phyloP scores from a whole-genome alignment of 345 rosid species.

The Orychophragmus violaceus region DNA sequence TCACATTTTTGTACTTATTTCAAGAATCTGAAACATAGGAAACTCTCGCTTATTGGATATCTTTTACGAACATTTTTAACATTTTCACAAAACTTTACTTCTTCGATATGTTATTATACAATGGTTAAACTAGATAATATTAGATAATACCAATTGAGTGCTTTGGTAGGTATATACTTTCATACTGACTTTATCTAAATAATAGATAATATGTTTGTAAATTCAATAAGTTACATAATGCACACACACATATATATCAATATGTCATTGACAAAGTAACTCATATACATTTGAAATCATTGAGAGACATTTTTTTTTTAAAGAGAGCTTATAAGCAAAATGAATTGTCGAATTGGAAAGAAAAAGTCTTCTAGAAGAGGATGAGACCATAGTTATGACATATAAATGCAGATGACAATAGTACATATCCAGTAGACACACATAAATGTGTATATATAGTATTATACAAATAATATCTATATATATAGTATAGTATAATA shows the following conservation, averaged over 20 bases:
- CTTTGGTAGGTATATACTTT: not conserved
- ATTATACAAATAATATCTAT: too few species aligned
- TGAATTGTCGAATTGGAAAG: not conserved
- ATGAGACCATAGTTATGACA: not conserved
- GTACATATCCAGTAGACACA: not conserved
- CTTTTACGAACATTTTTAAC: not conserved
- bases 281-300: not conserved
- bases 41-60: not conserved
- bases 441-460: not conserved
- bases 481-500: not conserved
- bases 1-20: not conserved
- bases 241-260: not conserved
- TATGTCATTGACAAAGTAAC: not conserved
- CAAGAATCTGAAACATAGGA: too few species aligned
- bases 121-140: too few species aligned
- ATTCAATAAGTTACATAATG: not conserved
- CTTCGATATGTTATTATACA: not conserved
- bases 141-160: not conserved
- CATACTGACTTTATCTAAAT: not conserved
- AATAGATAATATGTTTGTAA: not conserved
- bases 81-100: too few species aligned
- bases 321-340: not conserved
- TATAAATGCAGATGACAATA: not conserved
- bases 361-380: not conserved
- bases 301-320: not conserved